Evolutionary conservation across 2,329 filamentous ascomycete species (phyloP), one percentile per base, ranked within the genome.

Genomic region (Emericellopsis cladophorae): DNA sequence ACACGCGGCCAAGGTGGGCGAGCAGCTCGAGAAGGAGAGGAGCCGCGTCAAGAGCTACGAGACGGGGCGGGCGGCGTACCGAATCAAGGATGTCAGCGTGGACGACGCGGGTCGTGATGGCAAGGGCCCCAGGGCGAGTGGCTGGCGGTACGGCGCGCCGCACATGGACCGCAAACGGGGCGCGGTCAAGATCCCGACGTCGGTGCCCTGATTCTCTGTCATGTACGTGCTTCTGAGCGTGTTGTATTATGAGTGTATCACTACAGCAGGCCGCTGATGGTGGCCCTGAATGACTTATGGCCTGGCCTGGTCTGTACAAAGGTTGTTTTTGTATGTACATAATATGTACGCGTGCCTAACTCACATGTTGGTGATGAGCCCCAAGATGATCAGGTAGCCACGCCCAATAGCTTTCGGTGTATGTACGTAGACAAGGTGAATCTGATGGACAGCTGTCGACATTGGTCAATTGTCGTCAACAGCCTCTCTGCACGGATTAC

Each of bases 141-240:
- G 79, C 16, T 77, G 71, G 69, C 64, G 76, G 44, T 84, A 84
- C 49, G 79, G 79, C 45, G 69, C 68, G 45, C 79, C 79, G 10
- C 65, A 67, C 46, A 66, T 74, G 52, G 79, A 84, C 53, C 68
- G 79, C 42, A 74, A 70, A 60, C 73, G 70, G 49, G 78, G 74
- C n/a, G 53, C 72, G 54, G 59, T 80, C 61, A 83, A 82, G 68
- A 82, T 83, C 53, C 79, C 79, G 18, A 80, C 72, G 31, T 71
- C 66, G 40, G 75, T 81, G 41, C 72, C 70, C 44, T 75, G 49
- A 66, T n/a, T 9, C 4, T 9, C 9, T 9, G 26, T 9, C 9
- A 4, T 29, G 26, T 29, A 7, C 12, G 26, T 29, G 6, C 18
- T 9, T 4, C 26, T 12, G 12, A 36, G 34, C 16, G 34, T 22